phyloP scores from a whole-genome alignment of 2,329 filamentous ascomycete species.

The Sclerotinia subarctica region DNA sequence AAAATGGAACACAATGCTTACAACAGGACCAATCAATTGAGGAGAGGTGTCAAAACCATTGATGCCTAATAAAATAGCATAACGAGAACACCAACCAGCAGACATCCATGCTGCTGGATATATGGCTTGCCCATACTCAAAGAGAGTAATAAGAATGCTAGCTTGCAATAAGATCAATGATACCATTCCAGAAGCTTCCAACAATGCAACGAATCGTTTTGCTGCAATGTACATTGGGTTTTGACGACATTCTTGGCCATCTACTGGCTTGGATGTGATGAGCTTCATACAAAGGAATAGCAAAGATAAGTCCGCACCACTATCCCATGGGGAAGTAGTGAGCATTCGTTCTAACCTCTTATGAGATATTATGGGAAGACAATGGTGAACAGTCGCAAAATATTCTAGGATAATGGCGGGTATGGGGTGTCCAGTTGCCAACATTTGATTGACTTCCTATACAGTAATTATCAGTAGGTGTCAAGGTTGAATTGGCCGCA shows the following conservation, averaged over 20 bases:
- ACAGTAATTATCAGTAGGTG: neutral
- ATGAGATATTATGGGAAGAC: constrained; percentile 49
- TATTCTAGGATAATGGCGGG: constrained; percentile 43
- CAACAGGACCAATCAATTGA: constrained; percentile 41
- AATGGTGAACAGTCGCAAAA: constrained; percentile 46
- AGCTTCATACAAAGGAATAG: constrained; percentile 51
- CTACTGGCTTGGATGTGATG: constrained; percentile 40
- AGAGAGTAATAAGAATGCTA: constrained; percentile 46
- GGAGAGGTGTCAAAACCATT: constrained; percentile 40
- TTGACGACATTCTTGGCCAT: constrained; percentile 40
- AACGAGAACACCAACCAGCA: constrained; percentile 45
- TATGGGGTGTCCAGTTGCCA: constrained; percentile 42
- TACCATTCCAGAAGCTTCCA: constrained; percentile 45
- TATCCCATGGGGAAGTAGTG: constrained; percentile 43
- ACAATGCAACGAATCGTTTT: constrained; percentile 43
- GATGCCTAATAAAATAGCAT: constrained; percentile 47
- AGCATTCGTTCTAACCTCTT: constrained; percentile 44
- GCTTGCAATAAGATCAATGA: constrained; percentile 47
- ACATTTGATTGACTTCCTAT: constrained; percentile 42
- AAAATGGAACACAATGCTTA: constrained; percentile 28
- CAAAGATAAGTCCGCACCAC: constrained; percentile 46
- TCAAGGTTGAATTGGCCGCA: neutral
- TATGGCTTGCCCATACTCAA: constrained; percentile 49
- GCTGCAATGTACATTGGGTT: constrained; percentile 44
- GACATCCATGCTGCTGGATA: constrained; percentile 51